Conservation (phyloP, 208 protist species). For the Wallacemonas sp. region DNA sequence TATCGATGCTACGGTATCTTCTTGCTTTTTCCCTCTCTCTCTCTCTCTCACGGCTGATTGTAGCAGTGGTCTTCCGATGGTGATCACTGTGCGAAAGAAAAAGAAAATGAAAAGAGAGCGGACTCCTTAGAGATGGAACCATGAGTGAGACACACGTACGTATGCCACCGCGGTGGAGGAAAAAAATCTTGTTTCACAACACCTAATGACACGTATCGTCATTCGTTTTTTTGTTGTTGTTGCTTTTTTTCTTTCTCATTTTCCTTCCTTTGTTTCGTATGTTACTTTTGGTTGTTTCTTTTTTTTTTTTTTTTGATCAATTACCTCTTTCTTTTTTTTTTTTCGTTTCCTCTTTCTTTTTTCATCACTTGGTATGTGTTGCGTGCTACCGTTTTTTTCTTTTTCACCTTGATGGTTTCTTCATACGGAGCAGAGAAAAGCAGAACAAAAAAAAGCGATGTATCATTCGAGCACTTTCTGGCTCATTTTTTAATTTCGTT, state of each 20-base stretch:
- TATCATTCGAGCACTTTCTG: no score
- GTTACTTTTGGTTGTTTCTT: constrained; percentile 11
- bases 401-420: constrained; percentile 18
- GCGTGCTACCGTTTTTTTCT: background rate
- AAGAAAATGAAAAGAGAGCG: background rate
- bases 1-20: constrained; percentile 6
- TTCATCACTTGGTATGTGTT: background rate
- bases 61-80: background rate
- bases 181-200: background rate
- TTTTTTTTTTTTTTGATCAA: constrained; percentile 3
- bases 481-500: constrained; percentile 11
- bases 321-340: background rate
- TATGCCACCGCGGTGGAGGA: no score
- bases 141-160: background rate
- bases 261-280: constrained; percentile 6
- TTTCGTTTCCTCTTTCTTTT: constrained; percentile 6
- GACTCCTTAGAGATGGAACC: no score
- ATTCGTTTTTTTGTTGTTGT: background rate
- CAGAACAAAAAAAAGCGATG: no score
- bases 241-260: background rate
- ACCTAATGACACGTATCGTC: background rate
- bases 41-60: background rate
- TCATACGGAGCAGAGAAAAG: no score
- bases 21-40: constrained; percentile 2
- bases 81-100: background rate